A percentile compares a stretch with the other conserved stretches of the same genome.
Evolutionary conservation across 2,329 filamentous ascomycete genomes (phyloP).

Genomic region (Colletotrichum sp.): DNA sequence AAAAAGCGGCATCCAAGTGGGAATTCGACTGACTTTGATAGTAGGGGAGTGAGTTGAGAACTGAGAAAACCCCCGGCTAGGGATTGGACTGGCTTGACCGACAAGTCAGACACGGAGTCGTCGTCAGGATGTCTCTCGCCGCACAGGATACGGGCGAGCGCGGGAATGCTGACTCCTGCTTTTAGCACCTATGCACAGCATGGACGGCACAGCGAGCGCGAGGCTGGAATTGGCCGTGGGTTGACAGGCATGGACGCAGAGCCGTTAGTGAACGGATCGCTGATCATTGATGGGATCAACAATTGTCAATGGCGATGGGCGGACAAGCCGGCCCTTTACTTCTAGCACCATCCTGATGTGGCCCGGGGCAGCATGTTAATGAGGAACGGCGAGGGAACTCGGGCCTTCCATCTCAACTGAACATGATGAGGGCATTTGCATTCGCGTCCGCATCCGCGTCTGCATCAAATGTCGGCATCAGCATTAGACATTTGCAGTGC

Average conservation of each 20-base stretch:
- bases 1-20: constrained; percentile 4
- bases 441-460: background rate
- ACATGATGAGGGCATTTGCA: background rate
- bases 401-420: background rate
- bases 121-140: constrained; percentile 9
- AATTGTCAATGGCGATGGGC: background rate
- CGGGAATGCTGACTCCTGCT: constrained; percentile 6
- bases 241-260: background rate
- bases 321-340: background rate
- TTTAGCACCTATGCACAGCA: background rate
- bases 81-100: background rate
- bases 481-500: background rate
- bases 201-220: background rate
- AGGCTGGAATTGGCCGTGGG: background rate
- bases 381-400: background rate
- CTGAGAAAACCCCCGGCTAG: background rate
- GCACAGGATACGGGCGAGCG: background rate
- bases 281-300: background rate
- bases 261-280: background rate
- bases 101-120: background rate
- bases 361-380: constrained; percentile 5
- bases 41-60: background rate
- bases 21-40: background rate
- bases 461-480: background rate
- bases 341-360: background rate